Conservation (phyloP, 768 basidiomycete genomes). For the Termitomyces sp. region DNA sequence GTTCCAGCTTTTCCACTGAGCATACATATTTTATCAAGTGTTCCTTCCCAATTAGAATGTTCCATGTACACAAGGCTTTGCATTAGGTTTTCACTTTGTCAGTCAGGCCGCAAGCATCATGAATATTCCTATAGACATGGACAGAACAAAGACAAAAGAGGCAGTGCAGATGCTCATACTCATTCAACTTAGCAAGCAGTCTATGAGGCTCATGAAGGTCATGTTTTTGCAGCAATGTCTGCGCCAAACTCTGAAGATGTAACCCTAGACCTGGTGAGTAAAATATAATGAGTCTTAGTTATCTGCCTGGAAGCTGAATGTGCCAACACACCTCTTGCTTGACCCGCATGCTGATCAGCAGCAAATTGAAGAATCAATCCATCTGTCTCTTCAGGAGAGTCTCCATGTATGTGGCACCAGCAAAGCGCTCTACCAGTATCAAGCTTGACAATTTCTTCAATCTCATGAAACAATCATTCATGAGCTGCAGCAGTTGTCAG, state of each 20-base stretch:
- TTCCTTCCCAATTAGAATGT: conserved; percentile 18
- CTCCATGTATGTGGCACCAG: conserved; percentile 21
- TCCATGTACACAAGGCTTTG: conserved; percentile 19
- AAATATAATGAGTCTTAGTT: no score
- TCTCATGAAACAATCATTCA: conserved; percentile 10
- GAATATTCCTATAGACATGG: conserved; percentile 21
- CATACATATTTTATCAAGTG: conserved; percentile 10
- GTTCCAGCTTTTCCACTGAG: conserved; percentile 20
- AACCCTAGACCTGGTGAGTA: conserved; percentile 17
- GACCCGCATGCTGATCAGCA: conserved; percentile 20
- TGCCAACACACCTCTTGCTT: conserved; percentile 24
- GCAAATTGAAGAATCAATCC: conserved; percentile 16
- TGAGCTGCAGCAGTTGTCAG: conserved; percentile 18
- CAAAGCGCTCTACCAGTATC: conserved; percentile 17
- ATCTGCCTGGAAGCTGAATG: no score
- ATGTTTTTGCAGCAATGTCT: background rate
- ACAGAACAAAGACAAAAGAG: conserved; percentile 18
- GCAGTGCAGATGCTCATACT: conserved; percentile 22
- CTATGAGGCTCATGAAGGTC: conserved; percentile 22
- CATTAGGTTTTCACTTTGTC: conserved; percentile 19
- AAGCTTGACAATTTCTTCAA: conserved; percentile 17
- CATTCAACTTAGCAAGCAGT: conserved; percentile 5
- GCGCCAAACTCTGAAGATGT: conserved; percentile 15
- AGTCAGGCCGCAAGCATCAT: conserved; percentile 3
- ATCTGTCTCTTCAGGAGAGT: conserved; percentile 2